Percentiles rank a stretch among this genome's conserved stretches.
Conservation (phyloP, 805 yeast species). For the Candida broadrunensis region DNA sequence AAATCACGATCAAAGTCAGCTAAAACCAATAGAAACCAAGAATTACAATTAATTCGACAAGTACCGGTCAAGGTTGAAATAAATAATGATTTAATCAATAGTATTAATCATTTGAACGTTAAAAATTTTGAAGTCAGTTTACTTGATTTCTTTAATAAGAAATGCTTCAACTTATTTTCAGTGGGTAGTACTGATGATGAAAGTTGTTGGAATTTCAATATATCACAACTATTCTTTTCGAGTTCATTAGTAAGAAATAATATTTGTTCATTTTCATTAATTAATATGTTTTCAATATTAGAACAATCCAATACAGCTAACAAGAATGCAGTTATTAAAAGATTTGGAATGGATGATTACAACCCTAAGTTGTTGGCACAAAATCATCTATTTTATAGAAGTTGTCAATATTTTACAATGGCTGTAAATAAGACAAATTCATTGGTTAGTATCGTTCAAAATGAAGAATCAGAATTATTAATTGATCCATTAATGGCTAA, state of each 20-base stretch:
- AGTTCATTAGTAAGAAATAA: slow-evolving; percentile 21
- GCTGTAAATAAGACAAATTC: not conserved
- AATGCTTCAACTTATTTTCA: slow-evolving; percentile 25
- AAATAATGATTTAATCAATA: not conserved
- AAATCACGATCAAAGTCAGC: too few relatives aligned
- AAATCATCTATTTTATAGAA: slow-evolving; percentile 1
- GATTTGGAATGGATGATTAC: not conserved
- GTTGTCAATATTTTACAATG: slow-evolving; percentile 3
- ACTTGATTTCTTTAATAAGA: slow-evolving; percentile 22
- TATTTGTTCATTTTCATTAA: slow-evolving; percentile 20
- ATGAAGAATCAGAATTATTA: not conserved
- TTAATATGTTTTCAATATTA: not conserved
- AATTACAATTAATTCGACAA: too few relatives aligned
- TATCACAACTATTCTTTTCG: slow-evolving; percentile 21
- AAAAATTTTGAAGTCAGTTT: slow-evolving; percentile 8
- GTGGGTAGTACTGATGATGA: slow-evolving; percentile 17
- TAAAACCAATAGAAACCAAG: too few relatives aligned
- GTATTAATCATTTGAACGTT: not conserved
- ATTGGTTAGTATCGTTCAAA: not conserved
- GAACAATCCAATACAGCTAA: not conserved
- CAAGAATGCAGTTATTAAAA: not conserved
- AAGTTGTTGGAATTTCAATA: slow-evolving; percentile 20
- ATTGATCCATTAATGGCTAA: slow-evolving; percentile 4
- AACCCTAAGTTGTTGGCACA: not conserved
- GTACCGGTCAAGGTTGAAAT: too few relatives aligned